Evolutionary conservation across 345 rosid genomes (phyloP), one percentile per base, ranked within the genome.

Genomic region (Adansonia digitata): DNA sequence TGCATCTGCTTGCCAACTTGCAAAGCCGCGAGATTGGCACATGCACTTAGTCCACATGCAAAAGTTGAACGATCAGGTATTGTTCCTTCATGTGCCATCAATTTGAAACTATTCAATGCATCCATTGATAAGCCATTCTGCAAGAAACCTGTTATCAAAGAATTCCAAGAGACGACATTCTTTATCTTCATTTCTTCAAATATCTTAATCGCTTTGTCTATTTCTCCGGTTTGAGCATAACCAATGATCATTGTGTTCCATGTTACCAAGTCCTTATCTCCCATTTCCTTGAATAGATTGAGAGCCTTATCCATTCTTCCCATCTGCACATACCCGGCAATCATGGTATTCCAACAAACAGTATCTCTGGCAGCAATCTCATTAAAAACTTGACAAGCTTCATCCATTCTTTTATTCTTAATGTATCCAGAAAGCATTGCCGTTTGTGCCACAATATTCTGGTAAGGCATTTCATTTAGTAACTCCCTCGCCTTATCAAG

Each of bases 1-100:
- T 94, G 98, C 60, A 92, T 83, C 77, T 90, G 97, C 82, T 85
- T 90, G 45, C 98, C 98, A 71, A 84, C 86, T 78, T 92, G 94
- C 74, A 88, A 92, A 70, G 78, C 80, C 3, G 94, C 93, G 88
- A 88, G 88, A 72, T 55, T 86, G 77, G 94, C 97, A 78, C 94
- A 87, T 68, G 89, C 93, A 84, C 96, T 89, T 62, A 94, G 84
- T 69, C 90, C 81, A 72, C 94, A 88, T 34, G 98, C 85, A 76
- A 92, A 79, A 78, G 94, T 84, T 83, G 82, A 89, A 78, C 92
- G 94, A n/a, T 85, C 91, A 35, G 96, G 93, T 75, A 76, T 82
- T 43, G 84, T 80, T 48, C 94, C 97, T 88, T 80, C 87, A 79
- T 77, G 80, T 83, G 88, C 86, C 98, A 94, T 90, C 87, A 80